These are phyloP conservation scores for Hordeum vulgare DNA, from an alignment of 176 grass and related monocot genomes.

Conservation along the genomic window DNA sequence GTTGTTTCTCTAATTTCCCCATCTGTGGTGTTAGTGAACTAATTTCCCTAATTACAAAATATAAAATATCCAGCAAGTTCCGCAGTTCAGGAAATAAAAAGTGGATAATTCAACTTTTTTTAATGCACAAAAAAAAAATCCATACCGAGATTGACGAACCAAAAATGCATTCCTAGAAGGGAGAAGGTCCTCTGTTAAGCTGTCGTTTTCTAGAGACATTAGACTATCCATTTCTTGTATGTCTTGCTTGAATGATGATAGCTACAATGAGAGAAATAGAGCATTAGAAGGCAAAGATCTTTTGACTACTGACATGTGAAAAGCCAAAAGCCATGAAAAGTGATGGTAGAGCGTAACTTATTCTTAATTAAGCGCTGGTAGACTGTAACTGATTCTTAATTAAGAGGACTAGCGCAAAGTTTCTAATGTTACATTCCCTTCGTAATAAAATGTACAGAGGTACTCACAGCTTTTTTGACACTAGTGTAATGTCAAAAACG, in stretches of 20 bases:
- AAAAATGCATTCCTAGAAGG: slow-evolving; percentile 87
- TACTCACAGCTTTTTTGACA: too few relatives aligned
- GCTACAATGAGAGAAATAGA: slow-evolving; percentile 42
- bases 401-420: background rate
- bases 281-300: slow-evolving; percentile 19
- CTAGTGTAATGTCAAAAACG: too few relatives aligned
- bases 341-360: background rate
- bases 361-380: background rate
- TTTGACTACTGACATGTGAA: background rate
- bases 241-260: slow-evolving; percentile 84
- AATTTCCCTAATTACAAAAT: background rate
- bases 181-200: slow-evolving; percentile 73
- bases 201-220: slow-evolving; percentile 58
- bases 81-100: background rate
- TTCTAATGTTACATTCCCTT: background rate
- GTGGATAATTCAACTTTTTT: background rate
- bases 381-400: background rate
- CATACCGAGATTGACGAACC: slow-evolving; percentile 72
- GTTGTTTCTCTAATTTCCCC: background rate
- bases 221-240: slow-evolving; percentile 89
- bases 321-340: background rate
- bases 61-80: slow-evolving; percentile 4
- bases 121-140: slow-evolving; percentile 21
- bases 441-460: too few relatives aligned
- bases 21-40: background rate